Conservation (phyloP, 129 eudicot species). For the Calendula officinalis region DNA sequence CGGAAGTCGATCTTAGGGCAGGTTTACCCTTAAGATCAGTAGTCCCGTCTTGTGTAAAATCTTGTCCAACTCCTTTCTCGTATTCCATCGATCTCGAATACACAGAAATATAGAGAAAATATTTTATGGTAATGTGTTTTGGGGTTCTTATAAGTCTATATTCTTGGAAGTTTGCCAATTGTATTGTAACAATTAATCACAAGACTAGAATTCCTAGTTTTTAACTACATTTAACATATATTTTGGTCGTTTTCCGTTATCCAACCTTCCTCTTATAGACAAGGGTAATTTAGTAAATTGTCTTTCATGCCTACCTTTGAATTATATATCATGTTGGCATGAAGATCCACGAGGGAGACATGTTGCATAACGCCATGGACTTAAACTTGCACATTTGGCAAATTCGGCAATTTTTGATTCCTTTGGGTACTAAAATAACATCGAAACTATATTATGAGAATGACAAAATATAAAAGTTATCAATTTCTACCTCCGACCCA, state of each 20-base stretch:
- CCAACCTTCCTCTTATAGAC: constrained; percentile 1
- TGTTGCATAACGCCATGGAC: constrained; percentile 5
- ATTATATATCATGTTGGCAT: constrained; percentile 1
- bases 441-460: neutral
- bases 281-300: constrained; percentile 5
- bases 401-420: constrained; percentile 23
- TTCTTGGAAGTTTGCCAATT: constrained; percentile 6
- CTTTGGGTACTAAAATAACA: constrained; percentile 3
- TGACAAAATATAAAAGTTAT: neutral
- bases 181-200: neutral
- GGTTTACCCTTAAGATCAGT: constrained; percentile 56
- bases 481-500: too few species aligned
- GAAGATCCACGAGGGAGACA: constrained; percentile 8
- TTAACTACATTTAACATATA: neutral
- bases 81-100: constrained; percentile 19
- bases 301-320: constrained; percentile 10
- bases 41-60: constrained; percentile 67
- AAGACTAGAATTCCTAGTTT: neutral
- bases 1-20: constrained; percentile 48
- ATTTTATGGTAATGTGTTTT: neutral
- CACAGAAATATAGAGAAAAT: neutral
- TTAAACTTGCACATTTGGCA: neutral
- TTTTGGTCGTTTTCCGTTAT: constrained; percentile 12
- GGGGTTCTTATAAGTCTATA: constrained; percentile 9
- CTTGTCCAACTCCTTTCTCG: constrained; percentile 39